Percentiles rank a stretch among this genome's conserved stretches.
phyloP scores from a whole-genome alignment of 257 asterid genomes.

The Capsicum rhomboideum region DNA sequence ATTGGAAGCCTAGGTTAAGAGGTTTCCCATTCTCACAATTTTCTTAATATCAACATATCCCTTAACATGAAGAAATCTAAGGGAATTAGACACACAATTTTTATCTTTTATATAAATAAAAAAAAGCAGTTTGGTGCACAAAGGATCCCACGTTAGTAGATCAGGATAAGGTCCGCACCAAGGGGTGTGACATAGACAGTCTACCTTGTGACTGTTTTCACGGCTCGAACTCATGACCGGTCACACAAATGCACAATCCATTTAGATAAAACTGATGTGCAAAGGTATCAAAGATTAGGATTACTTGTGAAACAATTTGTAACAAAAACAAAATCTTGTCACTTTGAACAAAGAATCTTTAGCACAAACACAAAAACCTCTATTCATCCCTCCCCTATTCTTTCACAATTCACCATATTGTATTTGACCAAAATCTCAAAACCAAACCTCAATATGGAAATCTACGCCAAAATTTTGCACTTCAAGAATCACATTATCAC shows the following conservation, averaged over 20 bases:
- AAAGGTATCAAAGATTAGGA: conserved; percentile 2
- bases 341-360: conserved; percentile 23
- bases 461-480: conserved; percentile 23
- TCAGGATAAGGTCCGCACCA: no score
- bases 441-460: conserved; percentile 20
- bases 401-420: not conserved
- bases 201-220: no score
- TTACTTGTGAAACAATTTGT: conserved; percentile 3
- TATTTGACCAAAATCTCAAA: not conserved
- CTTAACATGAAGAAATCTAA: not conserved
- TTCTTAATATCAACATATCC: not conserved
- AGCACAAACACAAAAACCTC: not conserved
- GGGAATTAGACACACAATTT: no score
- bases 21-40: not conserved
- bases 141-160: no score
- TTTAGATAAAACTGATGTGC: not conserved
- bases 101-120: no score
- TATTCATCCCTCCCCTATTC: not conserved
- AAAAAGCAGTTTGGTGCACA: no score
- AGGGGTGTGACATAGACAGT: no score
- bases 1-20: not conserved
- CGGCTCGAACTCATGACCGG: no score
- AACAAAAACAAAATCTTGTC: not conserved
- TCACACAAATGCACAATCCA: not conserved
- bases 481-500: conserved; percentile 20